Evolutionary conservation across 192 early-diverging fungal species (phyloP), one percentile per base, ranked within the genome.

Genomic region (Bifiguratus adelaidae): DNA sequence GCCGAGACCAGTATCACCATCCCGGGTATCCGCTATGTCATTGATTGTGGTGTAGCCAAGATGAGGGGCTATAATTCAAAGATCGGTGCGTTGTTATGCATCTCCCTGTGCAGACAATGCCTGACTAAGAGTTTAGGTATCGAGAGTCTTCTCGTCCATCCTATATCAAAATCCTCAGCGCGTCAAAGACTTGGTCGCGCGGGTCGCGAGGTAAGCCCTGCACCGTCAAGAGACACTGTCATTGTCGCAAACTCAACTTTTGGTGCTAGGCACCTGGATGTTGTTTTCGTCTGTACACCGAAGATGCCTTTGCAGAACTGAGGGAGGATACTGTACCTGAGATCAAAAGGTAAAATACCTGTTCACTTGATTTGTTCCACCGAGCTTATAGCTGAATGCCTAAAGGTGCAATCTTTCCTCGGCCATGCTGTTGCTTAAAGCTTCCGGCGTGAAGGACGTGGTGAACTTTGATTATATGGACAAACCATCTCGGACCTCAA

Each of bases 1-100:
- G 96, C 96, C 13, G 96, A 99, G 71, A 95, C 96, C 0, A 91
- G 87, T 48, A 84, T 99, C 48, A 99, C 96, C 0, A 93, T 99
- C 35, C 79, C 81, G 12, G 93, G 93, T 0, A 88, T 99, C 37
- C 79, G 83, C 1, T 91, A 95, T 71, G 93, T 99, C 3, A 58
- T 99, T 21, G 96, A 99, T 53, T 82, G 84, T 9, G 96, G 93
- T 15, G 77, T 95, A 41, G 88, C 82, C 30, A 99, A 99, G 60
- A 71, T 89, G 33, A 77, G 89, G n/a, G 79, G 78, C 7, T 97
- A 82, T 58, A 88, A 94, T 54, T 64, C 92, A 25, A 84, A 81
- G 20, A 82, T 88, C 25, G 95, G 92, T 12, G 56, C 18, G 37
- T 40, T 5, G 37, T 1, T n/a, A n/a, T n/a, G n/a, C n/a, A n/a